phyloP scores from a whole-genome alignment of 2,329 filamentous ascomycete genomes.

The Akanthomyces uredinophilus region DNA sequence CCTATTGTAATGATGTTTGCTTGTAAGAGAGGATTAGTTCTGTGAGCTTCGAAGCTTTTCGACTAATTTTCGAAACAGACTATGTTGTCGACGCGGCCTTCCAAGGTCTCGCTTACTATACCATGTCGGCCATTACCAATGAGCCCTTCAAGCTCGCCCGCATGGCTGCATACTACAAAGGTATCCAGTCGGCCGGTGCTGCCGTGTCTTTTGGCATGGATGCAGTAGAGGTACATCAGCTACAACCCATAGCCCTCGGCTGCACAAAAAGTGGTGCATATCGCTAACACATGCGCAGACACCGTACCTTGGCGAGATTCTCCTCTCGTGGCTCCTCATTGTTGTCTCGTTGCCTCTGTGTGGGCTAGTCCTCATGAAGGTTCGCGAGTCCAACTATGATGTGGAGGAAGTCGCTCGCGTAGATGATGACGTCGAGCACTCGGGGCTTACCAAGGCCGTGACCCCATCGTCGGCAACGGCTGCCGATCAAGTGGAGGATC shows the following conservation, averaged over 20 bases:
- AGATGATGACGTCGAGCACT: conserved; percentile 15
- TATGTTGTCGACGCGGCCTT: conserved; percentile 24
- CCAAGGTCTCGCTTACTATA: conserved; percentile 61
- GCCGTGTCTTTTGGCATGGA: conserved; percentile 43
- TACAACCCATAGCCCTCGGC: background rate
- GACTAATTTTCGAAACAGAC: conserved; percentile 15
- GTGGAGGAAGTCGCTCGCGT: conserved; percentile 19
- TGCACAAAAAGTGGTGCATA: background rate
- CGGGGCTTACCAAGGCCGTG: background rate
- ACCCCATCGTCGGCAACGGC: background rate
- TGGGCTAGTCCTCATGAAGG: conserved; percentile 18
- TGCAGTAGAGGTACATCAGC: conserved; percentile 23
- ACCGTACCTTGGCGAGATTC: conserved; percentile 21
- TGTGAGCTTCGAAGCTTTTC: too few species aligned
- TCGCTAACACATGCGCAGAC: conserved; percentile 16
- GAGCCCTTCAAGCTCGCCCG: conserved; percentile 68
- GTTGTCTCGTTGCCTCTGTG: conserved; percentile 21
- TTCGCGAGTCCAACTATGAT: conserved; percentile 23
- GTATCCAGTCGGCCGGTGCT: conserved; percentile 69
- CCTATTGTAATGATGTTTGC: conserved; percentile 24
- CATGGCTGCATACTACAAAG: conserved; percentile 76
- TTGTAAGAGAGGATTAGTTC: conserved; percentile 14
- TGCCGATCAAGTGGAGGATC: background rate
- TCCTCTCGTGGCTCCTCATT: conserved; percentile 22
- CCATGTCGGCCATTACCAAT: conserved; percentile 71